Base-by-base conservation (phyloP, 2,329 filamentous ascomycete species). In the Fusarium pseudoanthophilum region DNA sequence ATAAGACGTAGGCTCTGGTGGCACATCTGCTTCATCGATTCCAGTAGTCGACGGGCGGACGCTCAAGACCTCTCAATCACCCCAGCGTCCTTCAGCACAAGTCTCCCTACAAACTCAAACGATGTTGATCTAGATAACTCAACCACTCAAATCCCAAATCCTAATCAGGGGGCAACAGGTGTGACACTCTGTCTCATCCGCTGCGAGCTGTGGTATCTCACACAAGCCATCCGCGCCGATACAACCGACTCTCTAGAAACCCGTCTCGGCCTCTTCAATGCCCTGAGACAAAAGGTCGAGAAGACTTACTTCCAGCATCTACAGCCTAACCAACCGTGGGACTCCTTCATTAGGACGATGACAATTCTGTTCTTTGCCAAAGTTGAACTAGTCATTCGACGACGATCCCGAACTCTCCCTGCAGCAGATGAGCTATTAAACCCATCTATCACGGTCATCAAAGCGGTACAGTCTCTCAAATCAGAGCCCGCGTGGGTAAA, bases 31-130 rank as follows among this genome's bases (percentile, higher is more conserved):
- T 78, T 80, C 45, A 46, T 80, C 6, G 77, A 80, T 39, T 79
- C 77, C 5, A 63, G 42, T 15, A 73, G 59, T 39, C 67, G 71
- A 42, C 48, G 34, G n/a, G 34, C 65, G 2, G 67, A 57, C 4
- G 46, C 74, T 4, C 55, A 59, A n/a, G 76, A 76, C 5, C 40
- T 79, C 2, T 74, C 73, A 3, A 52, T 78, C n/a, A 67, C 72
- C 9, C 65, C 69, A n/a, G 42, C 42, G 0, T 71, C 64, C 4
- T 86, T 83, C 34, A 82, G 86, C 59, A 85, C 84, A 2, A 74
- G 80, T n/a, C 74, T 83, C 11, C 86, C 86, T 0, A 67, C 72
- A 7, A 86, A 86, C 60, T 68, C 85, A 37, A 83, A 85, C 67
- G 85, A 87, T 30, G 16, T 16, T 7, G 66, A 71, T 16, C 11